These are phyloP conservation scores for Podospora pseudocomata DNA, from an alignment of 495 filamentous ascomycete species.

Conservation along the genomic window DNA sequence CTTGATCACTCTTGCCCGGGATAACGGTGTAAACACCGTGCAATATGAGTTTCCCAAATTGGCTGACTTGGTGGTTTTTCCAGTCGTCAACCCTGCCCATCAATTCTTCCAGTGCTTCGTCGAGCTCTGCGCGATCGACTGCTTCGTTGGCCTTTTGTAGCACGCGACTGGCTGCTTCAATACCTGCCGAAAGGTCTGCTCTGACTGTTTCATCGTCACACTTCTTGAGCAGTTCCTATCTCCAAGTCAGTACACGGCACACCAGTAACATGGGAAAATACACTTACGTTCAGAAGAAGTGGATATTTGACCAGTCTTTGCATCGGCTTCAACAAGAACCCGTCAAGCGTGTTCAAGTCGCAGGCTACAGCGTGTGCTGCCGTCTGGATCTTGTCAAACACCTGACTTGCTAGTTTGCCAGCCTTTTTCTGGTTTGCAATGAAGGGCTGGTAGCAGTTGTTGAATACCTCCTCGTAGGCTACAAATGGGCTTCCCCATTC, in stretches of 20 bases:
- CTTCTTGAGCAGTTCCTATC: conserved; percentile 83
- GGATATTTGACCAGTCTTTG: conserved; percentile 94
- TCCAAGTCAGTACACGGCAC: conserved; percentile 3
- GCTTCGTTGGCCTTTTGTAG: conserved; percentile 83
- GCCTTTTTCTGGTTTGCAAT: conserved; percentile 86
- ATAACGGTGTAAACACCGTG: conserved; percentile 93
- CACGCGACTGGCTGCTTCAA: conserved; percentile 70
- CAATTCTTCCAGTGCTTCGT: conserved; percentile 76
- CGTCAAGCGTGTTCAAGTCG: conserved; percentile 66
- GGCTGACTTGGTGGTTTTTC: conserved; percentile 86
- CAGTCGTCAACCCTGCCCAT: conserved; percentile 89
- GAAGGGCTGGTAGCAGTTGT: conserved; percentile 83
- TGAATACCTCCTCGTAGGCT: conserved; percentile 71
- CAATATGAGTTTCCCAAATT: conserved; percentile 83
- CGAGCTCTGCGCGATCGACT: conserved; percentile 78
- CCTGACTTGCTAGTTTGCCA: conserved; percentile 55
- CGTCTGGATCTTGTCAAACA: conserved; percentile 58
- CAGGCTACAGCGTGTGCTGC: conserved; percentile 54
- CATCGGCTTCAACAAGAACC: conserved; percentile 94
- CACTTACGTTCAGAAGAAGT: conserved; percentile 73
- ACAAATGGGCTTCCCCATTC: conserved; percentile 90
- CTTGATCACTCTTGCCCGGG: conserved; percentile 73
- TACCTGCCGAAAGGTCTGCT: conserved; percentile 64
- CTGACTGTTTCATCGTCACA: conserved; percentile 65
- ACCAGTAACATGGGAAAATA: conserved; percentile 24